Evolutionary conservation across 306 rosid genomes (phyloP).

Genomic region (Citrullus mucosospermus): DNA sequence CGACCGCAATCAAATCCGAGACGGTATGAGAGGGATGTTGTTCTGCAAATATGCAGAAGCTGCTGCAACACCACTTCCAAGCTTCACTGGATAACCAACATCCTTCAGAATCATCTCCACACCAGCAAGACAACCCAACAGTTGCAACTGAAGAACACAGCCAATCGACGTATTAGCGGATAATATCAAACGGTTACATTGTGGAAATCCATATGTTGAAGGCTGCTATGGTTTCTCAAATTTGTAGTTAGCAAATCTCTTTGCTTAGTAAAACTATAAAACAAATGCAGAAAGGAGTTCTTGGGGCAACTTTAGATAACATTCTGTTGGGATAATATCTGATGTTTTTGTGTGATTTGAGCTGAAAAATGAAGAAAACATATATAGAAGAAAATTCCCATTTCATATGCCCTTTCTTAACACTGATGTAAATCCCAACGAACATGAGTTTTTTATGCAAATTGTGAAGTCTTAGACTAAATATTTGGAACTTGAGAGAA

Average conservation of each 20-base stretch:
- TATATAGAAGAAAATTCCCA: not conserved
- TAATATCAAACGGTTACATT: not conserved
- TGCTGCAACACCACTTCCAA: conserved; percentile 95
- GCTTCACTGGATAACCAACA: conserved; percentile 89
- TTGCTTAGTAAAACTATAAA: not conserved
- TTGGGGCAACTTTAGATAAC: no score
- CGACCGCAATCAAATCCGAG: conserved; percentile 53
- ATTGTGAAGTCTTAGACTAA: not conserved
- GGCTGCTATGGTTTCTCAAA: not conserved
- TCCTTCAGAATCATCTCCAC: conserved; percentile 97
- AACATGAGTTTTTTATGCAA: not conserved
- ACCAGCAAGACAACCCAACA: conserved; percentile 96
- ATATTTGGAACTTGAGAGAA: not conserved
- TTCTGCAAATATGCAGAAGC: conserved; percentile 77
- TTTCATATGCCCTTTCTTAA: not conserved
- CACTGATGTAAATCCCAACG: not conserved
- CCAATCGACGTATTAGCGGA: not conserved
- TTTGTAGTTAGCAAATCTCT: not conserved
- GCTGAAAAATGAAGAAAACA: no score
- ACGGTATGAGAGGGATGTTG: conserved; percentile 71
- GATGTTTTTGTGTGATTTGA: no score
- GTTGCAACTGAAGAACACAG: conserved; percentile 59
- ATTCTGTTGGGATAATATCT: no score
- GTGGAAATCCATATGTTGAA: no score
- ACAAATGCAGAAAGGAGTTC: not conserved